Evolutionary conservation across 2,329 filamentous ascomycete species (phyloP).

Genomic region (Thelonectria olida): DNA sequence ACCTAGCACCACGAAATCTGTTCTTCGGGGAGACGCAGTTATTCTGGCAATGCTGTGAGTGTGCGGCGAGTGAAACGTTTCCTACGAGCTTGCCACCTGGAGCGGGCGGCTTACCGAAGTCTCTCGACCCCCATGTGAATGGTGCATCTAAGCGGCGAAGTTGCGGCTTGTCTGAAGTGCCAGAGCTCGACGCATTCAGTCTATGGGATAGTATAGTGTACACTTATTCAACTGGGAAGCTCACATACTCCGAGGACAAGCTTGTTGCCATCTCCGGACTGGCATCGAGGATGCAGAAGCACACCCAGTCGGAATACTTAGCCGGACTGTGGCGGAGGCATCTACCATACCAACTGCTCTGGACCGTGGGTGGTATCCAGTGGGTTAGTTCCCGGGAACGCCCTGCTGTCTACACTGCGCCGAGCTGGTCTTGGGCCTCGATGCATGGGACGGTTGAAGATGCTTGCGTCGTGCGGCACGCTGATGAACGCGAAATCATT

Average conservation of each 20-base stretch:
- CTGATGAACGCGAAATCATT: neutral
- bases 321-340: neutral
- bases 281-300: neutral
- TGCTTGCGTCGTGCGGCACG: neutral
- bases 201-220: neutral
- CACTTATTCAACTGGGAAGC: neutral
- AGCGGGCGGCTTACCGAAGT: neutral
- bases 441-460: neutral
- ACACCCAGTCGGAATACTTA: neutral
- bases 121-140: neutral
- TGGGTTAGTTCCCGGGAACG: neutral
- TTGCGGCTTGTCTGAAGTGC: neutral
- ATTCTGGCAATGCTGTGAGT: constrained; percentile 5
- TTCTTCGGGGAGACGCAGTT: neutral
- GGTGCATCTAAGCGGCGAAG: neutral
- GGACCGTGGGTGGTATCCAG: neutral
- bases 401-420: neutral
- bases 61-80: constrained; percentile 1
- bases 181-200: neutral
- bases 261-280: neutral
- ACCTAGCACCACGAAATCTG: constrained; percentile 1
- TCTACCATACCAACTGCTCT: constrained; percentile 2
- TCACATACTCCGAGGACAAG: neutral
- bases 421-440: constrained; percentile 4
- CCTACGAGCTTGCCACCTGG: neutral